Conservation (phyloP, 208 protist species). For the Zelonia costaricensis region DNA sequence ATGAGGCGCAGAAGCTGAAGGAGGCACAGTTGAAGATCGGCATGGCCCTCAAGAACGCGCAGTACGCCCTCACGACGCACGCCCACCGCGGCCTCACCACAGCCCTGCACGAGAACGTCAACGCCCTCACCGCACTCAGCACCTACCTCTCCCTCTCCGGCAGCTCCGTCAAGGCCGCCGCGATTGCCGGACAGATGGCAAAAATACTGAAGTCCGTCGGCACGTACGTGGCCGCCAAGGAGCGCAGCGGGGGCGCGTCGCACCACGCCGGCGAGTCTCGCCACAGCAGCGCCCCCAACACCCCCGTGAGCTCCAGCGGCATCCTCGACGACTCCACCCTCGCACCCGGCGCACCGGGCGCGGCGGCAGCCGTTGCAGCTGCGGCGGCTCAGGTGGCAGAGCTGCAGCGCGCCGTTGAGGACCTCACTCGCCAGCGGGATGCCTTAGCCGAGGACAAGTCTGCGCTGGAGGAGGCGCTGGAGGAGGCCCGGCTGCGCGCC, state of each 20-base stretch:
- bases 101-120: constrained; percentile 48
- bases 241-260: constrained; percentile 6
- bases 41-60: constrained; percentile 57
- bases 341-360: constrained; percentile 4
- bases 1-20: constrained; percentile 36
- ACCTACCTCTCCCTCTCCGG: constrained; percentile 59
- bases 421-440: constrained; percentile 25
- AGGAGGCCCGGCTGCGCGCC: constrained; percentile 1
- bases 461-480: constrained; percentile 10
- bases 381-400: constrained; percentile 4
- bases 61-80: constrained; percentile 58
- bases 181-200: constrained; percentile 59
- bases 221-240: constrained; percentile 27
- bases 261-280: constrained; percentile 15
- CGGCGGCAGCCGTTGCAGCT: too few relatives aligned
- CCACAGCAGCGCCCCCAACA: constrained; percentile 21
- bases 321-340: constrained; percentile 11
- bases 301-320: constrained; percentile 13
- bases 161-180: constrained; percentile 62
- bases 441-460: constrained; percentile 9
- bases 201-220: constrained; percentile 58
- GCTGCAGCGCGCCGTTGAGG: constrained; percentile 16
- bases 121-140: constrained; percentile 48
- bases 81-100: constrained; percentile 31
- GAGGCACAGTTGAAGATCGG: constrained; percentile 56